phyloP scores from a whole-genome alignment of 2,329 filamentous ascomycete species.

The Hypoxylon sp. region DNA sequence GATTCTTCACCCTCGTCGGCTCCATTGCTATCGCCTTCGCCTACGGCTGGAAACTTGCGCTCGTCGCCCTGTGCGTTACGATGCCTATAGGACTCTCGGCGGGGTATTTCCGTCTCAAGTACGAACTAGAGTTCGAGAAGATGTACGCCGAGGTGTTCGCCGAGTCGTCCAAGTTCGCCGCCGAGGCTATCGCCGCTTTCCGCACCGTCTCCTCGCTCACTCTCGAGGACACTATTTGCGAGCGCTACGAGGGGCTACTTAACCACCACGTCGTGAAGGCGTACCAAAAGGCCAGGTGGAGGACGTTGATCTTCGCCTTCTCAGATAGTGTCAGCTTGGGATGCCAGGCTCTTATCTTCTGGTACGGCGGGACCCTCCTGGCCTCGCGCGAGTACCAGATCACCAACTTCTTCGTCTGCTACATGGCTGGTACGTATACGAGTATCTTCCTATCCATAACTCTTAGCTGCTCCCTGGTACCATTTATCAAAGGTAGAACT shows the following conservation, averaged over 20 bases:
- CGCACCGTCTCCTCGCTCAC: slow-evolving; percentile 78
- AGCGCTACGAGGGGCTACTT: slow-evolving; percentile 71
- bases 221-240: slow-evolving; percentile 73
- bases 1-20: slow-evolving; percentile 72
- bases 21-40: slow-evolving; percentile 74
- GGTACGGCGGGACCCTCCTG: slow-evolving; percentile 73
- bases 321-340: slow-evolving; percentile 75
- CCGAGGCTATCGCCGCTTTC: slow-evolving; percentile 79
- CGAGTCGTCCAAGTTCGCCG: slow-evolving; percentile 78
- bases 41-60: slow-evolving; percentile 81
- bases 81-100: slow-evolving; percentile 62
- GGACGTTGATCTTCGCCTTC: slow-evolving; percentile 74
- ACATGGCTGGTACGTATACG: slow-evolving; percentile 61
- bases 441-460: background rate
- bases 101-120: slow-evolving; percentile 64
- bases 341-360: slow-evolving; percentile 73
- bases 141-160: slow-evolving; percentile 76
- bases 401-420: slow-evolving; percentile 66
- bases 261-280: slow-evolving; percentile 68
- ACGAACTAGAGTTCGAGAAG: slow-evolving; percentile 75
- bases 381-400: slow-evolving; percentile 61
- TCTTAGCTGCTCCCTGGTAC: background rate
- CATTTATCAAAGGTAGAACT: background rate
- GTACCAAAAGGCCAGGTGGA: slow-evolving; percentile 70
- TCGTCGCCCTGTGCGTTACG: slow-evolving; percentile 73